These are phyloP conservation scores for Exophiala bonariae DNA, from an alignment of 2,329 filamentous ascomycete species.

Conservation along the genomic window DNA sequence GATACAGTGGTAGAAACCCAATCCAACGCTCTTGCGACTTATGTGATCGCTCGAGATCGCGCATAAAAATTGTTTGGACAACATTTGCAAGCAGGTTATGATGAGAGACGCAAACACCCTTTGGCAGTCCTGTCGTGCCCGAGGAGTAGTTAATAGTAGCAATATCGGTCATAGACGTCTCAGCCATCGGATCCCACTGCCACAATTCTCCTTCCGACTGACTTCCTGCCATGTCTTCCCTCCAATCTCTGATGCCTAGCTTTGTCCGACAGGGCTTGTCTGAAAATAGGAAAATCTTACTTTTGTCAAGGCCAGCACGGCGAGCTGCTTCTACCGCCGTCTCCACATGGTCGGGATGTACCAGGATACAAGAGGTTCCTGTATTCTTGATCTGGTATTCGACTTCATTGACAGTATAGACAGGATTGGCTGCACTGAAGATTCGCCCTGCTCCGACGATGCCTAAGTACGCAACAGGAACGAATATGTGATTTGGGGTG, in stretches of 20 bases:
- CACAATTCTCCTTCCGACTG: background rate
- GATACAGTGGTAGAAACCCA: conserved; percentile 46
- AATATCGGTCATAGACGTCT: conserved; percentile 28
- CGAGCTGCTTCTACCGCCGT: conserved; percentile 37
- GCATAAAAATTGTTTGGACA: conserved; percentile 54
- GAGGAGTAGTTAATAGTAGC: conserved; percentile 53
- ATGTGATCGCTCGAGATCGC: conserved; percentile 52
- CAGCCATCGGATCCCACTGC: background rate
- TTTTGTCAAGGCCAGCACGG: conserved; percentile 4
- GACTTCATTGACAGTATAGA: conserved; percentile 51
- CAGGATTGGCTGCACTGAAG: conserved; percentile 56
- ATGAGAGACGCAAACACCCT: conserved; percentile 51
- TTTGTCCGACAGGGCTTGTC: conserved; percentile 3
- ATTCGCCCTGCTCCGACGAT: conserved; percentile 50
- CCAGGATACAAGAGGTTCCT: conserved; percentile 47
- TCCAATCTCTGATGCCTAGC: conserved; percentile 19
- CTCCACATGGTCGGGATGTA: conserved; percentile 47
- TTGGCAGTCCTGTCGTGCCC: conserved; percentile 52
- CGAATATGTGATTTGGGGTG: conserved; percentile 57
- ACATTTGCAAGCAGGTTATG: conserved; percentile 51
- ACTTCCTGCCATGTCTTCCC: background rate
- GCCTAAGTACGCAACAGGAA: conserved; percentile 41
- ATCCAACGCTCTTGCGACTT: conserved; percentile 36
- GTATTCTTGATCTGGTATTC: conserved; percentile 53
- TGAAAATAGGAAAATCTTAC: conserved; percentile 14